A percentile compares a stretch with the other conserved stretches of the same genome.
These are phyloP conservation scores for Eutrema heterophyllum DNA, from an alignment of 345 rosid species.

Conservation along the genomic window DNA sequence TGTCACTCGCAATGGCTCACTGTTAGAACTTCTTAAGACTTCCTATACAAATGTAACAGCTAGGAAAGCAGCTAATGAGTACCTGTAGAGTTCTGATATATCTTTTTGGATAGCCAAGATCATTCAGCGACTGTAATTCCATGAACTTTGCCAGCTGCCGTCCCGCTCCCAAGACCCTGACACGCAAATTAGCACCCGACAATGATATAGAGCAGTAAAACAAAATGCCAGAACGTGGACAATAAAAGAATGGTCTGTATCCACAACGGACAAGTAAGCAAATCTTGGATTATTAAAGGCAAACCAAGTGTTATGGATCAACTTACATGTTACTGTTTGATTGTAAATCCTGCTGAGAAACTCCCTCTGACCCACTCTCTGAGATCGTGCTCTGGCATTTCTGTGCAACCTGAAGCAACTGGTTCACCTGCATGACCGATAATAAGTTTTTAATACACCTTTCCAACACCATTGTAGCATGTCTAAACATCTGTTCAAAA, in stretches of 20 bases:
- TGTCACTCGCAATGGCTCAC: slow-evolving; percentile 23
- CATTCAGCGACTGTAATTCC: slow-evolving; percentile 72
- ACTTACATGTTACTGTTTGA: slow-evolving; percentile 81
- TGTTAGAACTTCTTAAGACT: neutral
- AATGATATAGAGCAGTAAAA: neutral
- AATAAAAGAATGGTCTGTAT: neutral
- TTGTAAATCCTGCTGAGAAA: slow-evolving; percentile 81
- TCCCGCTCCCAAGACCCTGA: slow-evolving; percentile 80
- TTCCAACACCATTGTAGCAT: slow-evolving; percentile 3
- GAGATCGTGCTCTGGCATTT: slow-evolving; percentile 89
- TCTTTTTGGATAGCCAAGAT: slow-evolving; percentile 88
- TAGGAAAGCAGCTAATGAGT: slow-evolving; percentile 8
- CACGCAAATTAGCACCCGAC: neutral
- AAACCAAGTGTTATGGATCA: neutral
- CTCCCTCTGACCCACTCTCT: slow-evolving; percentile 81
- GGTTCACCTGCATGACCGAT: slow-evolving; percentile 61
- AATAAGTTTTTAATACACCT: neutral
- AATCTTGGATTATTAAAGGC: neutral
- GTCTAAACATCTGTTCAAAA: neutral
- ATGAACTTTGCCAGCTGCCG: slow-evolving; percentile 78
- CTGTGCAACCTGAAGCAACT: slow-evolving; percentile 85
- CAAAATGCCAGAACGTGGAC: neutral
- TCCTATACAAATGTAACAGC: neutral
- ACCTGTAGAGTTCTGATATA: slow-evolving; percentile 96
- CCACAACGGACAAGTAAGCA: neutral